These are phyloP conservation scores for Arthroderma uncinatum DNA, from an alignment of 2,329 filamentous ascomycete species.

Conservation along the genomic window DNA sequence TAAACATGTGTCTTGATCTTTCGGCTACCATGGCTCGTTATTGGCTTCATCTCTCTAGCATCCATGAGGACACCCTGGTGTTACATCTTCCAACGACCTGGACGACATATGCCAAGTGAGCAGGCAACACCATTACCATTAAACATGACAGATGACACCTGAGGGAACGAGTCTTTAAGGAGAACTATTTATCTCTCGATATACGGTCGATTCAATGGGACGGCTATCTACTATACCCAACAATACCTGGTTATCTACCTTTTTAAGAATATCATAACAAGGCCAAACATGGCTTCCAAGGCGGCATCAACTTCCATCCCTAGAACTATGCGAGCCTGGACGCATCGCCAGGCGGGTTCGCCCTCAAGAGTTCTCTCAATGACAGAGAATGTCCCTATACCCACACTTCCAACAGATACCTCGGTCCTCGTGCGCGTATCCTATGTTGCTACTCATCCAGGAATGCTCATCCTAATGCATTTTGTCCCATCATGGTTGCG, in stretches of 20 bases:
- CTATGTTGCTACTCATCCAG: slow-evolving; percentile 12
- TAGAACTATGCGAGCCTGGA: slow-evolving; percentile 6
- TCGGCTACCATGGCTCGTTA: neutral
- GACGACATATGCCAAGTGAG: neutral
- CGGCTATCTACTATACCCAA: neutral
- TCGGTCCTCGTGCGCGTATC: slow-evolving; percentile 13
- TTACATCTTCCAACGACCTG: neutral
- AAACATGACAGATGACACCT: neutral
- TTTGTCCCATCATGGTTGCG: slow-evolving; percentile 11
- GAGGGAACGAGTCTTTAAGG: neutral
- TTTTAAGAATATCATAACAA: neutral
- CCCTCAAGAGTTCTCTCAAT: slow-evolving; percentile 8
- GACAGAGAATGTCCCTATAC: slow-evolving; percentile 6
- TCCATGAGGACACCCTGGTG: neutral
- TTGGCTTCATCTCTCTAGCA: neutral
- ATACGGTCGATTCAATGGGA: neutral
- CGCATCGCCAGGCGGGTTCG: slow-evolving; percentile 5
- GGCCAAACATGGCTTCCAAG: neutral
- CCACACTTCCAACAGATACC: slow-evolving; percentile 9
- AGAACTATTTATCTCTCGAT: neutral
- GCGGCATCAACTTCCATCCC: neutral
- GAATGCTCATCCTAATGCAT: slow-evolving; percentile 10
- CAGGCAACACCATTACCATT: slow-evolving; percentile 1
- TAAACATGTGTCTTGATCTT: neutral
- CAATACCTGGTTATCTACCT: neutral